A percentile compares a stretch with the other conserved stretches of the same genome.
Evolutionary conservation across 2,329 filamentous ascomycete species (phyloP).

Genomic region (Ophiostoma tasmaniense): DNA sequence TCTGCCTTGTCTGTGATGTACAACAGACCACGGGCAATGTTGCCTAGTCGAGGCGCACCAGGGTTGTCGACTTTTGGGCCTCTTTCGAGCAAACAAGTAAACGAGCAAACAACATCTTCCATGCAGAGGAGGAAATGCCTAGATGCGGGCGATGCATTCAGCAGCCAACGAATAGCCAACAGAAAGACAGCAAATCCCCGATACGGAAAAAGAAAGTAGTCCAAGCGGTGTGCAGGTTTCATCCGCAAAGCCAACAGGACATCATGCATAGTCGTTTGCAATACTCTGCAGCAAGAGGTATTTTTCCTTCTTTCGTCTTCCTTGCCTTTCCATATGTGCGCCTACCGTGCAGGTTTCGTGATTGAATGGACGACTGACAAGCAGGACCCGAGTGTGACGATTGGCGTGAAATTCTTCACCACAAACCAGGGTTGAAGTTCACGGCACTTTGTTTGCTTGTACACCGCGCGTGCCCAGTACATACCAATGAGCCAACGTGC

Average conservation of each 20-base stretch:
- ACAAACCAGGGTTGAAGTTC: not conserved
- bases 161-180: not conserved
- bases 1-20: not conserved
- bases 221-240: not conserved
- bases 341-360: too few species aligned
- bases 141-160: not conserved
- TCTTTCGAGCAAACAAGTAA: not conserved
- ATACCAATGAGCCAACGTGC: not conserved
- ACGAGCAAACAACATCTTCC: not conserved
- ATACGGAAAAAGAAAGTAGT: not conserved
- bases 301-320: not conserved
- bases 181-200: not conserved
- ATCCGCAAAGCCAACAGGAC: not conserved
- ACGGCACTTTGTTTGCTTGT: not conserved
- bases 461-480: too few species aligned
- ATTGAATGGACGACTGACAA: too few species aligned
- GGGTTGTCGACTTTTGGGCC: not conserved
- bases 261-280: not conserved
- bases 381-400: not conserved
- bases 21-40: not conserved
- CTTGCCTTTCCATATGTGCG: not conserved
- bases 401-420: not conserved
- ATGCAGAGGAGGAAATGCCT: not conserved
- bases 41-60: not conserved
- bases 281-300: not conserved